Conservation (phyloP, 805 yeast genomes). For the Pichia thaimueangensis region DNA sequence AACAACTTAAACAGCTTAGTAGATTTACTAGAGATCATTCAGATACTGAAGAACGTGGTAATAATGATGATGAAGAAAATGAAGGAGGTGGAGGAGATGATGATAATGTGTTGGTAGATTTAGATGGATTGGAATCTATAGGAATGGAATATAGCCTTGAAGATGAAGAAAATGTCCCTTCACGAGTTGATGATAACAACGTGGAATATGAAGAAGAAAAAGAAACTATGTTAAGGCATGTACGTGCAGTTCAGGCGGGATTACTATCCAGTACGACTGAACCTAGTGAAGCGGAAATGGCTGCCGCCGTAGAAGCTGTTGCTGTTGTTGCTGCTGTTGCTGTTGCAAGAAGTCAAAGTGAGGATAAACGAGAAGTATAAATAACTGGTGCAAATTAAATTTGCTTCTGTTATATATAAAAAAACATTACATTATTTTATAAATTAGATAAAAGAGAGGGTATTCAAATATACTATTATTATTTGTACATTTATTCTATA, state of each 20-base stretch:
- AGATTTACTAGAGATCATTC: conserved; percentile 2
- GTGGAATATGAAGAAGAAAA: conserved; percentile 9
- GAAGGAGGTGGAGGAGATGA: conserved; percentile 7
- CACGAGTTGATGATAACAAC: neutral
- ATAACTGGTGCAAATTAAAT: neutral
- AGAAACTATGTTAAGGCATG: conserved; percentile 9
- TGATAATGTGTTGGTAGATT: neutral
- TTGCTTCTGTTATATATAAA: too few species aligned
- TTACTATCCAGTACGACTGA: conserved; percentile 2
- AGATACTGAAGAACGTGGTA: neutral
- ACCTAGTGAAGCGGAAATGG: conserved; percentile 11
- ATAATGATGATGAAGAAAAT: conserved; percentile 12
- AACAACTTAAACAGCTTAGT: conserved; percentile 25
- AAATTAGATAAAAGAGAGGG: too few species aligned
- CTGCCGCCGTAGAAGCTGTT: conserved; percentile 14
- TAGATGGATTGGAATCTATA: conserved; percentile 2
- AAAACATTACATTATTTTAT: too few species aligned
- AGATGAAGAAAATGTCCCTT: conserved; percentile 1
- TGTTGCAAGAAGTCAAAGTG: conserved; percentile 10
- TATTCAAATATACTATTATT: too few species aligned
- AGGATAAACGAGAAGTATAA: neutral
- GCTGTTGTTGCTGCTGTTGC: conserved; percentile 18
- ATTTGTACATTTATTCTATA: too few species aligned
- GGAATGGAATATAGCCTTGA: neutral
- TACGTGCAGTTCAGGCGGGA: conserved; percentile 7